phyloP scores from a whole-genome alignment of 306 rosid genomes.

The Inga leiocalycina region DNA sequence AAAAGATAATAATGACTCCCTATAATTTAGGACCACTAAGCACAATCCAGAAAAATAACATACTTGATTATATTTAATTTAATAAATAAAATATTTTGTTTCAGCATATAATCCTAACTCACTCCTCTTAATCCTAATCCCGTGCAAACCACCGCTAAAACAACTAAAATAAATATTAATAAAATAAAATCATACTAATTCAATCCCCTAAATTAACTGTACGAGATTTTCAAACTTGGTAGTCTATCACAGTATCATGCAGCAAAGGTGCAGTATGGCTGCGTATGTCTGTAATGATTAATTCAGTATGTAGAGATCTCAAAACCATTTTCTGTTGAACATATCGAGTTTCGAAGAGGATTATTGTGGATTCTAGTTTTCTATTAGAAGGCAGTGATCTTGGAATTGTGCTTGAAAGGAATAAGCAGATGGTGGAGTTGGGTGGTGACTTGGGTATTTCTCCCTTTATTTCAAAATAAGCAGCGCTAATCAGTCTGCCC shows the following conservation, averaged over 20 bases:
- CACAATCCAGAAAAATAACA: too few relatives aligned
- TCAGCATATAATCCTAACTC: too few relatives aligned
- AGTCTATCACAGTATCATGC: background rate
- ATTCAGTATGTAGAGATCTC: background rate
- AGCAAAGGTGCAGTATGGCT: background rate
- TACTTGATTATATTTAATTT: too few relatives aligned
- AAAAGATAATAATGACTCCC: too few relatives aligned
- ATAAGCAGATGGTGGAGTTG: background rate
- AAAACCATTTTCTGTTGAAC: background rate
- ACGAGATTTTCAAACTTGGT: too few relatives aligned
- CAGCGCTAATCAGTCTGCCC: background rate
- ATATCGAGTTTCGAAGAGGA: background rate
- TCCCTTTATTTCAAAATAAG: background rate
- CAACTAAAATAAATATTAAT: too few relatives aligned
- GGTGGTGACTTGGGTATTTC: background rate
- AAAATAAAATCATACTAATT: too few relatives aligned
- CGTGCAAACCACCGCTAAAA: too few relatives aligned
- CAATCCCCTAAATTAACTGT: too few relatives aligned
- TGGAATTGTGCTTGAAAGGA: background rate
- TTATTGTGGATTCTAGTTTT: background rate
- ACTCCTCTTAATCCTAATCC: too few relatives aligned
- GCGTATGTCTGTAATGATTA: background rate
- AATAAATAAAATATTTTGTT: too few relatives aligned
- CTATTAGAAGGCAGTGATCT: background rate
- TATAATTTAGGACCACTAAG: too few relatives aligned